Evolutionary conservation across 1,284 basidiomycete genomes (phyloP), one percentile per base, ranked within the genome.

Genomic region (Dichomitus squalens): DNA sequence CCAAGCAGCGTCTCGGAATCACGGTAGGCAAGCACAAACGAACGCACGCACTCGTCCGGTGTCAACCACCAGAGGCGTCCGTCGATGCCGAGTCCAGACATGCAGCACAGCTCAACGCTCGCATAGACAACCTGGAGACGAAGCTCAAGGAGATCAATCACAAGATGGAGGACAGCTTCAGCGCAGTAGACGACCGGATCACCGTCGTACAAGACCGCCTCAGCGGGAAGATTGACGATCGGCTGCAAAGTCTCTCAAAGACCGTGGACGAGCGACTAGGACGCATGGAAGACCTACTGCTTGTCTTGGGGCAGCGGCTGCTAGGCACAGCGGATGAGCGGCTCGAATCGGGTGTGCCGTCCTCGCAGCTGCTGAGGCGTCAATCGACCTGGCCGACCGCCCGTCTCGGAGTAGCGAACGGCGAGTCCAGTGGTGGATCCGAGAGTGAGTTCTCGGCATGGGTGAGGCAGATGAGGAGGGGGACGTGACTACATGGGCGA

Each of bases 11-110:
- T n/a, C n/a, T n/a, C 20, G 53, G 53, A 29, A 34, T 49, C 39
- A 14, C 53, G 3, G 9, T 7, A 1, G 38, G 38, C 2, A n/a
- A 43, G 21, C 53, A 55, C 46, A 33, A 44, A 16, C 14, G 21
- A 5, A 48, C 25, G n/a, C 56, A 53, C 51, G 31, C 51, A 1
- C 50, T 53, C 46, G 52, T 51, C 46, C 33, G 44, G 36, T 52
- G 52, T 48, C 59, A 59, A 46, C 7, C 35, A 2, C 2, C 38
- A n/a, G 35, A 53, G 3, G 18, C 38, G 5, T 18, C 38, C 4
- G 2, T 18, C 12, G 41, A 44, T n/a, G 41, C 27, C 25, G 16
- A 44, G 41, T 44, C 41, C 41, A 27, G 29, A 18, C 41, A 27
- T 27, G 41, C 41, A 4, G 41, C 41, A 8, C 41, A 29, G 25